A percentile compares a stretch with the other conserved stretches of the same genome.
These are phyloP conservation scores for Sisymbrium irio DNA, from an alignment of 345 rosid genomes.

Conservation along the genomic window DNA sequence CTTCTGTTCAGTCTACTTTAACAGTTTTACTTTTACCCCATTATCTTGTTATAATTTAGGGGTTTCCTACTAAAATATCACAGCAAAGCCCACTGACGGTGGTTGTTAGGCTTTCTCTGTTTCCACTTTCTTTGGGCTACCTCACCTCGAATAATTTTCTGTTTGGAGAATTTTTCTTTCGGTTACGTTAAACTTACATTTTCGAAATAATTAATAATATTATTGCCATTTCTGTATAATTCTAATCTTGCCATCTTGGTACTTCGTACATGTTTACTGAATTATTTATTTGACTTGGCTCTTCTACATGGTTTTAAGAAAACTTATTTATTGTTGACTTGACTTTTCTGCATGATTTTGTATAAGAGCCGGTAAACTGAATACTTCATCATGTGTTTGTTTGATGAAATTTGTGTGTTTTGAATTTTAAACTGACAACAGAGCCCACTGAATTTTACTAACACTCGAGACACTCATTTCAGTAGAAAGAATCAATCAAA, in stretches of 20 bases:
- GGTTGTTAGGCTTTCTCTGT: background rate
- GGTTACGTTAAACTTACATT: background rate
- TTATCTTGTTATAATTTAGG: background rate
- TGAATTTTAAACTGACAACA: background rate
- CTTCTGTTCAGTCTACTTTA: background rate
- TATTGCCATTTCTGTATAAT: background rate
- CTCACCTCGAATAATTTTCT: too few species aligned
- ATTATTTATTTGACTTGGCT: background rate
- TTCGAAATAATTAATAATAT: background rate
- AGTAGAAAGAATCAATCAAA: slow-evolving; percentile 1
- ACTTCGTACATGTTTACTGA: background rate
- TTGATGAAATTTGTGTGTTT: background rate
- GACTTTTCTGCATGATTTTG: background rate
- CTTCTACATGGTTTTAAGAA: background rate
- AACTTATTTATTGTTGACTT: background rate
- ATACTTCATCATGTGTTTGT: background rate
- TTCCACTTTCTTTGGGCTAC: background rate
- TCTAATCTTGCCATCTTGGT: background rate
- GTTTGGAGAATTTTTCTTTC: too few species aligned
- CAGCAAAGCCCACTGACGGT: background rate
- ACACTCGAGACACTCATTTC: background rate
- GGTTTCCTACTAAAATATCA: background rate
- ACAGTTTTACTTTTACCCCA: too few species aligned
- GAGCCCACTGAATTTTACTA: background rate
- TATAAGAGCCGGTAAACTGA: background rate